Base-by-base conservation (phyloP, 495 filamentous ascomycete genomes). In the Tuber umbilicatum region DNA sequence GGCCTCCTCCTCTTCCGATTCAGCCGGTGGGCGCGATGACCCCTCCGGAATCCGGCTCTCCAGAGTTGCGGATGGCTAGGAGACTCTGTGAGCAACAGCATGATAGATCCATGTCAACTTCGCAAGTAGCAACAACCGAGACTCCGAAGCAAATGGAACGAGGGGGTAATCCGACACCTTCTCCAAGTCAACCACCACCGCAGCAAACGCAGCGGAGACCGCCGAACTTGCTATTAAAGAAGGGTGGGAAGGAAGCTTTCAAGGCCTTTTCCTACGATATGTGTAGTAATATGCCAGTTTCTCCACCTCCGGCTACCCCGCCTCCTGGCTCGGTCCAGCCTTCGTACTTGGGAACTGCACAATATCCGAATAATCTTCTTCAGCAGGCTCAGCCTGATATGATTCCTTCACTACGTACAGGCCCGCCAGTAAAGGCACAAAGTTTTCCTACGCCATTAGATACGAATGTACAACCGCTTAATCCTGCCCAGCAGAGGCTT, bases 231-330 rank as follows among this genome's bases (percentile, higher is more conserved):
- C 68, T 79, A 27, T 67, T 78, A 35, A 79, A 67, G 69, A 76
- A 76, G 2, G 72, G 47, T 35, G 76, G 77, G 14, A 70, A 21
- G 47, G 77, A 79, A 39, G 76, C 72, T 2, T 78, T 79, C 71
- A 79, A 79, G n/a, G 72, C 77, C 19, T 79, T 79, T 27, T 79
- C 77, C 16, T 79, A 79, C 27, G 77, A 79, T 42, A 78, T 72
- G 45, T 79, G 78, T 50, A 78, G 70, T 42, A 79, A 69, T 38
- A 74, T 78, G 60, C 72, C 76, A 2, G 77, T 78, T 27, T 78
- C 70, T 27, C 77, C 77, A n/a, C 75, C 75, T n/a, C 76, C 70
- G 3, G 42, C 41, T 68, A 68, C 76, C 16, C 76, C 75, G 17
- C 76, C 76, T 17, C 75, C 76, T 2, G 70, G 74, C 31, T 74